phyloP scores from a whole-genome alignment of 352 stramenopile genomes.

The Phytophthora pistaciae region DNA sequence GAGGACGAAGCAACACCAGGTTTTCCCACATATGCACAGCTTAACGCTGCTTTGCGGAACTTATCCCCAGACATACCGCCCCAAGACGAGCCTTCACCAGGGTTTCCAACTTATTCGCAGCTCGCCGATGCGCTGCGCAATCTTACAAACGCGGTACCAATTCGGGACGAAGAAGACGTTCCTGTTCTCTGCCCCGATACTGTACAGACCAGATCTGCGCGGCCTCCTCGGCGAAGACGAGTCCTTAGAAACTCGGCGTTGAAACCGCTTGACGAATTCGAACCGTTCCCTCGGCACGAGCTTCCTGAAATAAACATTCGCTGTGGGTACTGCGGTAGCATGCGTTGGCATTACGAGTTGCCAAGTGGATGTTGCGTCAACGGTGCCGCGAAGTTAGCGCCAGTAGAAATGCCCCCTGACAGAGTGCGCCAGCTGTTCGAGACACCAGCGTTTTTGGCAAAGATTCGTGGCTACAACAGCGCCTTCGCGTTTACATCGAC shows the following conservation, averaged over 20 bases:
- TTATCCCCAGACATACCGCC: neutral
- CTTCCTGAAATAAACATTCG: neutral
- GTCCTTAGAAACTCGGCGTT: too few species aligned
- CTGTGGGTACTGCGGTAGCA: neutral
- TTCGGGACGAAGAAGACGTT: too few species aligned
- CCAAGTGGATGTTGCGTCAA: neutral
- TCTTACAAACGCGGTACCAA: neutral
- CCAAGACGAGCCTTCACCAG: neutral
- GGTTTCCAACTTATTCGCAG: neutral
- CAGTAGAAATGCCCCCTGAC: neutral
- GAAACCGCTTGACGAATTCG: too few species aligned
- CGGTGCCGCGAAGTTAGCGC: neutral
- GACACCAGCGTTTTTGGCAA: neutral
- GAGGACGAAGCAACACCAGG: neutral
- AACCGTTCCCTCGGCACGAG: neutral
- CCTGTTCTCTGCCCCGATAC: too few species aligned
- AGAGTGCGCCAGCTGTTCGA: neutral
- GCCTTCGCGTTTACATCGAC: conserved; percentile 3
- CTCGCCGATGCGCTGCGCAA: neutral
- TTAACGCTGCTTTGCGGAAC: neutral
- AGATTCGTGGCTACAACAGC: conserved; percentile 3
- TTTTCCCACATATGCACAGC: neutral
- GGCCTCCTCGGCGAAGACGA: too few species aligned
- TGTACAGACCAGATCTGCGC: too few species aligned
- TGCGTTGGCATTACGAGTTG: neutral